These are phyloP conservation scores for Metschnikowia gelsemii DNA, from an alignment of 805 yeast species.

Conservation along the genomic window DNA sequence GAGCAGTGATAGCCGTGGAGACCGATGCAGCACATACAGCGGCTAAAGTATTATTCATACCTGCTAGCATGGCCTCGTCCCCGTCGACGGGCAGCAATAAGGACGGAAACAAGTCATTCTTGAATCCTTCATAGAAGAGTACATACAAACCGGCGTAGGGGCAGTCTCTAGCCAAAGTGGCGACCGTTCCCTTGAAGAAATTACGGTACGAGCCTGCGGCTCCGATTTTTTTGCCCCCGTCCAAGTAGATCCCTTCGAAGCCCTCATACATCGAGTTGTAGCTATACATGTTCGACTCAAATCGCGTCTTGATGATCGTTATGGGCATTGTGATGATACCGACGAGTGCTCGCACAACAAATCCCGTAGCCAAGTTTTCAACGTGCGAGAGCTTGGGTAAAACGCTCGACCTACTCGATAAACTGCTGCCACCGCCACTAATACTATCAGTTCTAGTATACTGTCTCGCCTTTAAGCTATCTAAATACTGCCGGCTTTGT, in stretches of 20 bases:
- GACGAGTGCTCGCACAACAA: slow-evolving; percentile 71
- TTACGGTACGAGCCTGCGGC: slow-evolving; percentile 54
- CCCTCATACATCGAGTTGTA: slow-evolving; percentile 69
- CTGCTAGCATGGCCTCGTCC: slow-evolving; percentile 15
- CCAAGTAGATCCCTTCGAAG: slow-evolving; percentile 48
- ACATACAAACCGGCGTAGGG: slow-evolving; percentile 96
- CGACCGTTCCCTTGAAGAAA: slow-evolving; percentile 83
- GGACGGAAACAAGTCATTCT: slow-evolving; percentile 55
- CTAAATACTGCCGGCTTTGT: slow-evolving; percentile 51
- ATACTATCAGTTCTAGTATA: slow-evolving; percentile 29
- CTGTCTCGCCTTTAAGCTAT: slow-evolving; percentile 27
- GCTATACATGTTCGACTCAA: slow-evolving; percentile 74
- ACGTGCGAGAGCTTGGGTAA: slow-evolving; percentile 70
- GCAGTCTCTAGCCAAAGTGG: slow-evolving; percentile 86
- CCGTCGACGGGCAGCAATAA: slow-evolving; percentile 13
- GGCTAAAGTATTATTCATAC: slow-evolving; percentile 55
- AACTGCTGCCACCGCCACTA: background rate
- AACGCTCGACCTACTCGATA: slow-evolving; percentile 21
- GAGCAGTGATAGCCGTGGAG: slow-evolving; percentile 87
- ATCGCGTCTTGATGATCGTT: slow-evolving; percentile 85
- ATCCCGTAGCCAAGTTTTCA: slow-evolving; percentile 76
- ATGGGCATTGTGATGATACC: slow-evolving; percentile 94
- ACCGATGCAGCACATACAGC: slow-evolving; percentile 76
- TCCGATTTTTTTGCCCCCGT: slow-evolving; percentile 19
- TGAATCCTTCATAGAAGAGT: slow-evolving; percentile 72